Evolutionary conservation across 352 stramenopile species (phyloP).

Genomic region (Pythium volutum): DNA sequence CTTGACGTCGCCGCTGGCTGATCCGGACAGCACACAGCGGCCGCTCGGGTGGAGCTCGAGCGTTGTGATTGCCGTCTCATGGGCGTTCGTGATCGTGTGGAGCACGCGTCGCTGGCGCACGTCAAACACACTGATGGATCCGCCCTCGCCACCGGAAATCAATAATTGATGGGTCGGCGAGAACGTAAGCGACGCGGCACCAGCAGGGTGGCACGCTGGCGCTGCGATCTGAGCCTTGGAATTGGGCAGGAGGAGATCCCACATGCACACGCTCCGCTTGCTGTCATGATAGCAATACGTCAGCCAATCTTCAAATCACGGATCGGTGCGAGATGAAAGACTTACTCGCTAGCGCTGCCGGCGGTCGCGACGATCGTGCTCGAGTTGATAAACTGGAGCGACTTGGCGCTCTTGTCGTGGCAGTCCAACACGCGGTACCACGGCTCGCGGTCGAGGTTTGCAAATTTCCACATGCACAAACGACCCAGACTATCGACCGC

Average conservation of each 20-base stretch:
- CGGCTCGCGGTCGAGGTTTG: conserved; percentile 53
- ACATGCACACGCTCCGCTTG: conserved; percentile 81
- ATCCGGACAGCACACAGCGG: conserved; percentile 81
- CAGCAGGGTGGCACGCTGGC: conserved; percentile 69
- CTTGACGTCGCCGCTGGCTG: conserved; percentile 81
- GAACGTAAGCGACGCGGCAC: conserved; percentile 72
- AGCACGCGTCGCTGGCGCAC: conserved; percentile 84
- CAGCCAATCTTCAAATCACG: too few relatives aligned
- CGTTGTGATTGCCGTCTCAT: conserved; percentile 84
- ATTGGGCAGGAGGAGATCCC: conserved; percentile 73
- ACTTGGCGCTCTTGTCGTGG: conserved; percentile 83
- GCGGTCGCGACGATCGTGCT: conserved; percentile 71
- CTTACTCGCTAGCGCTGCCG: conserved; percentile 69
- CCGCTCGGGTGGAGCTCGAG: conserved; percentile 74
- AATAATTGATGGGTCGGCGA: conserved; percentile 77
- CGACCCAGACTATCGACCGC: conserved; percentile 66
- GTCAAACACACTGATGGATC: conserved; percentile 83
- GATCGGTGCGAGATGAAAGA: background rate
- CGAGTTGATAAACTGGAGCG: conserved; percentile 78
- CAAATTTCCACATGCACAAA: conserved; percentile 84
- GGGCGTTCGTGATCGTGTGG: conserved; percentile 78
- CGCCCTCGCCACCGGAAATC: conserved; percentile 76
- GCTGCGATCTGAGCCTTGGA: conserved; percentile 72
- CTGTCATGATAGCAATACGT: conserved; percentile 26
- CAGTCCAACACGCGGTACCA: conserved; percentile 78